Conservation (phyloP, 208 protist genomes). For the Crithidia sp. region DNA sequence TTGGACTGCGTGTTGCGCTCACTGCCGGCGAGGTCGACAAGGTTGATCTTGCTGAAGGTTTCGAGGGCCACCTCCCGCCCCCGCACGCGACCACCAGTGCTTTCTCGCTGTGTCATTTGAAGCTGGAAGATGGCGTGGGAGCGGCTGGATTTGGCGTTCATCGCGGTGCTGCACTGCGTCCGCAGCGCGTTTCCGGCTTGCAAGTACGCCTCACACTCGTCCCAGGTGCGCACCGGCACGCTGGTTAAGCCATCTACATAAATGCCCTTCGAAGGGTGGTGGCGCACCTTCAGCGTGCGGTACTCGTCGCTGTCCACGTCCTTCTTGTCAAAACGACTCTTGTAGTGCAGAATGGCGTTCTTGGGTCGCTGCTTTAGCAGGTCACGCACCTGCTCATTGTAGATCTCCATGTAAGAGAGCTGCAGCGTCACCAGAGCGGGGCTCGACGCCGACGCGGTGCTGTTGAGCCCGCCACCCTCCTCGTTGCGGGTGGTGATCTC, state of each 20-base stretch:
- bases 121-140: slow-evolving; percentile 97
- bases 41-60: slow-evolving; percentile 68
- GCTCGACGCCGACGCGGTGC: not conserved
- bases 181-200: slow-evolving; percentile 73
- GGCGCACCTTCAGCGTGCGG: slow-evolving; percentile 68
- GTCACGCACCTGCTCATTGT: slow-evolving; percentile 87
- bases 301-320: slow-evolving; percentile 57
- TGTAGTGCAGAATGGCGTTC: slow-evolving; percentile 60
- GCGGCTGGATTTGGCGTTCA: slow-evolving; percentile 91
- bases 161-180: slow-evolving; percentile 75
- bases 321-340: slow-evolving; percentile 60
- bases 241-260: slow-evolving; percentile 88
- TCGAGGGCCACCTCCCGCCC: slow-evolving; percentile 59
- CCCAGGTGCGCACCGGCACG: slow-evolving; percentile 59
- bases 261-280: slow-evolving; percentile 63
- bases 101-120: slow-evolving; percentile 64
- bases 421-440: slow-evolving; percentile 27
- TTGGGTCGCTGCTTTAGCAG: slow-evolving; percentile 72
- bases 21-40: slow-evolving; percentile 83
- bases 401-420: slow-evolving; percentile 90
- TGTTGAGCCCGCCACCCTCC: not conserved
- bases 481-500: slow-evolving; percentile 24
- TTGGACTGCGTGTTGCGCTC: slow-evolving; percentile 52
- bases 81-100: slow-evolving; percentile 69
- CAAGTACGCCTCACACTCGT: slow-evolving; percentile 71